Evolutionary conservation across 306 rosid genomes (phyloP).

Genomic region (Boehmeria nivea): DNA sequence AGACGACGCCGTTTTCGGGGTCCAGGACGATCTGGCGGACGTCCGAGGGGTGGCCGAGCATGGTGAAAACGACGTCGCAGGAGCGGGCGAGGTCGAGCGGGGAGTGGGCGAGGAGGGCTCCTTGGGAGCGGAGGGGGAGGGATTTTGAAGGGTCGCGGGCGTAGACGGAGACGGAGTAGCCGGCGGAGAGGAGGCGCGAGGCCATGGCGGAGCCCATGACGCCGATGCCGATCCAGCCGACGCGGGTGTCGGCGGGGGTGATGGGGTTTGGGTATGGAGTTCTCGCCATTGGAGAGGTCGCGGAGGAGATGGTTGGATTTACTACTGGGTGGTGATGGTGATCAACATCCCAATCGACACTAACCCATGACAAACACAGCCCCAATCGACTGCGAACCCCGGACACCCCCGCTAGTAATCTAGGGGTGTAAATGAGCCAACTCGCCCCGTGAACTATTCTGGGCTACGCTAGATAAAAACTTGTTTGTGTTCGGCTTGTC

Average conservation of each 20-base stretch:
- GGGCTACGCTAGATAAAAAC: no score
- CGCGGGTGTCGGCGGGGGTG: slow-evolving; percentile 37
- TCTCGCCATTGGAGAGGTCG: slow-evolving; percentile 12
- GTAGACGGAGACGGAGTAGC: slow-evolving; percentile 63
- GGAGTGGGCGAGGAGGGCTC: slow-evolving; percentile 43
- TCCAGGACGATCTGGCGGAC: slow-evolving; percentile 48
- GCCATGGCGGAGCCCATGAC: slow-evolving; percentile 88
- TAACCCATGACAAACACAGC: no score
- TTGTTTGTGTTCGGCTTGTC: no score
- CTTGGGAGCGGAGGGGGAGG: slow-evolving; percentile 44
- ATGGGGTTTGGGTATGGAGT: slow-evolving; percentile 57
- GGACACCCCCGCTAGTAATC: no score
- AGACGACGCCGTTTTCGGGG: slow-evolving; percentile 24
- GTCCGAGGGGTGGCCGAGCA: slow-evolving; percentile 73
- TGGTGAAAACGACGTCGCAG: slow-evolving; percentile 58
- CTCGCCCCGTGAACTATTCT: no score
- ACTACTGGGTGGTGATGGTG: no score
- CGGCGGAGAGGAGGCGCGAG: slow-evolving; percentile 65
- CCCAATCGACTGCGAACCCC: no score
- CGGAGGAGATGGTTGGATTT: background rate
- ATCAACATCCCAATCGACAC: no score
- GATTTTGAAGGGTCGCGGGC: slow-evolving; percentile 70
- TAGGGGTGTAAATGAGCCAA: no score
- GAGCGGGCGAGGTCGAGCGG: slow-evolving; percentile 40
- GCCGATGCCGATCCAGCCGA: slow-evolving; percentile 81